Evolutionary conservation across 2,329 filamentous ascomycete genomes (phyloP).

Genomic region (Trichoderma koningii): DNA sequence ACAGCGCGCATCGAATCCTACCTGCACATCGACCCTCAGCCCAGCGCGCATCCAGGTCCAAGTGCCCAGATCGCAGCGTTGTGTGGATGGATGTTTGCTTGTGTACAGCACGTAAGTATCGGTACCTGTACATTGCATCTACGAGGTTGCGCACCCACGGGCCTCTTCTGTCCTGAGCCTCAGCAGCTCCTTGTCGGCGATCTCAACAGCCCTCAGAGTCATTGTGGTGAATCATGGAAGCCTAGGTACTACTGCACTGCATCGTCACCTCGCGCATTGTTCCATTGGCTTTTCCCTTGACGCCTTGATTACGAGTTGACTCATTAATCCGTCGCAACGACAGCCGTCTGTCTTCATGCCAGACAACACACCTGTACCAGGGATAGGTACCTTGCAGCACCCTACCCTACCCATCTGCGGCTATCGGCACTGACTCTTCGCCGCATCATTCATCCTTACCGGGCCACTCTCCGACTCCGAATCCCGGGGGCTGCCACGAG

Average conservation of each 20-base stretch:
- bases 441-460: neutral
- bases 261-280: neutral
- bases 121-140: neutral
- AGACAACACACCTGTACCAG: no score
- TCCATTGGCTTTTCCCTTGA: neutral
- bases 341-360: neutral
- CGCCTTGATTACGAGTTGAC: neutral
- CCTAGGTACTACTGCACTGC: no score
- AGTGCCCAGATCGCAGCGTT: no score
- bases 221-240: no score
- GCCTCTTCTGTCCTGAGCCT: neutral
- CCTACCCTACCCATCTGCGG: no score
- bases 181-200: neutral
- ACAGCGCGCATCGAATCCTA: neutral
- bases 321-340: neutral
- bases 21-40: neutral
- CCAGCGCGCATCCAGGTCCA: neutral
- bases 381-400: no score
- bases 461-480: constrained; percentile 15
- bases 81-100: no score
- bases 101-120: neutral
- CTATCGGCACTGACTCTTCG: constrained; percentile 12
- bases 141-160: neutral
- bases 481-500: constrained; percentile 10
- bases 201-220: neutral